Conservation (phyloP, 192 early-diverging fungal genomes). For the Coemansia sp. region DNA sequence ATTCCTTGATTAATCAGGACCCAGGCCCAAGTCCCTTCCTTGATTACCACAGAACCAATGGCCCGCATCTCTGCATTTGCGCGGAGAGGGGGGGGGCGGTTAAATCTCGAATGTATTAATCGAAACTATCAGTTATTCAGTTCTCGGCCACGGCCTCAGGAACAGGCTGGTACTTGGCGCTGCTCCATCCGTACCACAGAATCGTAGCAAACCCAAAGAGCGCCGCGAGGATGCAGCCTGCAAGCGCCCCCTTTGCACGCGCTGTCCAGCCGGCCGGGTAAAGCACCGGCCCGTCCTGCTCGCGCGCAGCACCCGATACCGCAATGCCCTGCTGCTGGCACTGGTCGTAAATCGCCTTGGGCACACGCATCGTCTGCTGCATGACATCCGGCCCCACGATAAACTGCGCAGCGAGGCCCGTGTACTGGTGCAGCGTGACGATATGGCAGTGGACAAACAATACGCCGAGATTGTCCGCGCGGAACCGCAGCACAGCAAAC, state of each 20-base stretch:
- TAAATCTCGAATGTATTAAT: too few relatives aligned
- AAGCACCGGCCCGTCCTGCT: conserved; percentile 59
- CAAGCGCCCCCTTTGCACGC: conserved; percentile 71
- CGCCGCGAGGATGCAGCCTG: conserved; percentile 67
- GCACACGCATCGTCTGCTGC: conserved; percentile 54
- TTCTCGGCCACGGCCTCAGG: neutral
- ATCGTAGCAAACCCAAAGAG: conserved; percentile 73
- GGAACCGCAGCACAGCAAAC: conserved; percentile 70
- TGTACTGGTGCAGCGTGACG: conserved; percentile 55
- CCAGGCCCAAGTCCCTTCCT: too few relatives aligned
- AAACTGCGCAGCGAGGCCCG: conserved; percentile 68
- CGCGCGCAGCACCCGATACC: conserved; percentile 70
- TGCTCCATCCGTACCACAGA: conserved; percentile 67
- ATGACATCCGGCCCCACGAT: conserved; percentile 71
- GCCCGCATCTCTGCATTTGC: too few relatives aligned
- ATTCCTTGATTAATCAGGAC: too few relatives aligned
- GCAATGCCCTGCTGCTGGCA: conserved; percentile 61
- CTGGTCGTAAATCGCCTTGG: conserved; percentile 58
- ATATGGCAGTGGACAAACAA: conserved; percentile 88
- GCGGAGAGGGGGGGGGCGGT: too few relatives aligned
- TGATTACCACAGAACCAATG: too few relatives aligned
- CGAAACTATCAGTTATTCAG: neutral
- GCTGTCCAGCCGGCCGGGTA: conserved; percentile 59
- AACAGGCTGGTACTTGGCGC: neutral
- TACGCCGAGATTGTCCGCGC: conserved; percentile 77